phyloP scores from a whole-genome alignment of 768 basidiomycete genomes.

The Tricholoma sp. region DNA sequence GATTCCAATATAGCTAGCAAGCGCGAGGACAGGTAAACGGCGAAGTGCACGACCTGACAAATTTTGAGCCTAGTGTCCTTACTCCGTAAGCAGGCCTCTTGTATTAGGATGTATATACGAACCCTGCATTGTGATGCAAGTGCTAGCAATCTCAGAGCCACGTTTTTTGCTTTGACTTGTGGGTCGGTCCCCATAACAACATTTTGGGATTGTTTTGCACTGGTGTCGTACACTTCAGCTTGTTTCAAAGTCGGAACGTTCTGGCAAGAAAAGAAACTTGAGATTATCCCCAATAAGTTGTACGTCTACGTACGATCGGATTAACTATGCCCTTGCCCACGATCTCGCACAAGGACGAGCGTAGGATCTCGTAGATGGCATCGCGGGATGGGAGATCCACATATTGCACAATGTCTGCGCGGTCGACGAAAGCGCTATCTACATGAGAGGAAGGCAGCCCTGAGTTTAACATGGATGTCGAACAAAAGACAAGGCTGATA shows the following conservation, averaged over 20 bases:
- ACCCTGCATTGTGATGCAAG: constrained; percentile 82
- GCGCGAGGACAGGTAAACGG: constrained; percentile 89
- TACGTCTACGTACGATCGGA: constrained; percentile 43
- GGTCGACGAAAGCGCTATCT: constrained; percentile 96
- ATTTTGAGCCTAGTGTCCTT: constrained; percentile 47
- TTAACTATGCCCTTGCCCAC: constrained; percentile 66
- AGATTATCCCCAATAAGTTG: neutral
- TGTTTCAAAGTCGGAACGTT: constrained; percentile 57
- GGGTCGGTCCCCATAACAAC: constrained; percentile 22
- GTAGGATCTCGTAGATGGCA: constrained; percentile 90
- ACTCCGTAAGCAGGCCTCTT: neutral
- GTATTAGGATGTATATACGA: constrained; percentile 22
- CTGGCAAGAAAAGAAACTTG: constrained; percentile 28
- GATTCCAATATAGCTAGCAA: constrained; percentile 74
- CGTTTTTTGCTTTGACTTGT: constrained; percentile 44
- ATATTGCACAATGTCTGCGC: constrained; percentile 95
- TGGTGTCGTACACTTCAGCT: constrained; percentile 51
- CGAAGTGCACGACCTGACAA: constrained; percentile 92
- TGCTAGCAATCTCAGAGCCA: constrained; percentile 53
- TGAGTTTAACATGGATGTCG: neutral
- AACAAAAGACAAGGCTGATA: constrained; percentile 24
- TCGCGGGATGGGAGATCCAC: constrained; percentile 87
- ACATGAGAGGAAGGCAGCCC: neutral
- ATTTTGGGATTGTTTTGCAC: constrained; percentile 24
- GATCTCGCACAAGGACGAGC: constrained; percentile 78